phyloP scores from a whole-genome alignment of 169 alveolate species.

The Cryptosporidium sp. region DNA sequence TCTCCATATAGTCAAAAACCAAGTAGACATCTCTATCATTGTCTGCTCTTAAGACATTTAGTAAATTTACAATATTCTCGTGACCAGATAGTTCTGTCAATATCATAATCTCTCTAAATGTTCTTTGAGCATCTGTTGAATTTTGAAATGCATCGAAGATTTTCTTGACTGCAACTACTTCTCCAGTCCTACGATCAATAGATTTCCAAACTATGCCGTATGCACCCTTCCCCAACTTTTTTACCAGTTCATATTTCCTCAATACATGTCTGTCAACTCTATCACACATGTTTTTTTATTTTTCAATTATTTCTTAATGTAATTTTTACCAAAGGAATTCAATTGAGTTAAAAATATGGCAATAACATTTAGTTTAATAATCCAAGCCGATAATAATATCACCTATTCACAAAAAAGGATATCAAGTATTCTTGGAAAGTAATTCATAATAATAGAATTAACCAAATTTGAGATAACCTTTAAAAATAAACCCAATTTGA shows the following conservation, averaged over 20 bases:
- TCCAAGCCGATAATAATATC: background rate
- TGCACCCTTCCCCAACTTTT: conserved; percentile 96
- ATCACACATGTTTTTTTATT: conserved; percentile 79
- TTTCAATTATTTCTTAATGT: background rate
- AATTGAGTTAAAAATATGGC: background rate
- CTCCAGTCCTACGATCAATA: conserved; percentile 93
- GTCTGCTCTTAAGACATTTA: conserved; percentile 96
- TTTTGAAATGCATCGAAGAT: conserved; percentile 99
- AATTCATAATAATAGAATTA: background rate
- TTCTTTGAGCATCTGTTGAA: conserved; percentile 99
- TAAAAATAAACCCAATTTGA: background rate
- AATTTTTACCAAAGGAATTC: background rate
- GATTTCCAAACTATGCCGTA: conserved; percentile 99
- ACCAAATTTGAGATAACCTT: background rate
- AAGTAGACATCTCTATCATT: conserved; percentile 97
- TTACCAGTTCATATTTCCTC: conserved; percentile 89
- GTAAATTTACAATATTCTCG: conserved; percentile 93
- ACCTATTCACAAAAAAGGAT: background rate
- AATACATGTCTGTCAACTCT: conserved; percentile 93
- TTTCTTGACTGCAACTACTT: conserved; percentile 98
- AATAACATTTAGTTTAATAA: too few relatives aligned
- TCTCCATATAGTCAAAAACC: conserved; percentile 97
- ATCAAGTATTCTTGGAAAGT: background rate
- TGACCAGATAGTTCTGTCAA: conserved; percentile 93
- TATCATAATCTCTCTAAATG: conserved; percentile 98